A percentile compares a stretch with the other conserved stretches of the same genome.
Conservation (phyloP, 768 basidiomycete species). For the Jaapia argillacea region DNA sequence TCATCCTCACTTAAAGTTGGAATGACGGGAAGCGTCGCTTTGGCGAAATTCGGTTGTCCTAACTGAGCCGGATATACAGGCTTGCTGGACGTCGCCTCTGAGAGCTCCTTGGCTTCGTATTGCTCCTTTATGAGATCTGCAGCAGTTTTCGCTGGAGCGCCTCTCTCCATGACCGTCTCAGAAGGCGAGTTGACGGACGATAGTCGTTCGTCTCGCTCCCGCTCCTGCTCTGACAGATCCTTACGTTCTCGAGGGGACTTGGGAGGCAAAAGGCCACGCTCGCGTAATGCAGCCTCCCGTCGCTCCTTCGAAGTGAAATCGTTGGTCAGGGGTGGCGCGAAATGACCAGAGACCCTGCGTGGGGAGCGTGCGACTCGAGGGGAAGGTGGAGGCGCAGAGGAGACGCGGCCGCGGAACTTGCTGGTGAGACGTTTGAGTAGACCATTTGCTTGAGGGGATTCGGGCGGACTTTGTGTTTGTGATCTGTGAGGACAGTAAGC, state of each 20-base stretch:
- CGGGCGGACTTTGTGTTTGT: background rate
- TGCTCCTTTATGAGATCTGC: background rate
- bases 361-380: background rate
- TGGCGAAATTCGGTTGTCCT: too few species aligned
- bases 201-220: conserved; percentile 23
- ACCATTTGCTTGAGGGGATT: background rate
- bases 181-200: background rate
- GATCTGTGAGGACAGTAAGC: background rate
- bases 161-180: background rate
- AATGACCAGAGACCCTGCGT: background rate
- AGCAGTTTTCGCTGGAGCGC: background rate
- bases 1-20: too few species aligned
- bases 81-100: background rate
- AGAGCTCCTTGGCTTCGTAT: background rate
- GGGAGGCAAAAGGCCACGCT: conserved; percentile 47
- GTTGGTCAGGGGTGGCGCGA: conserved; percentile 4
- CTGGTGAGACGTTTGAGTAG: conserved; percentile 10
- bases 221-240: conserved; percentile 26
- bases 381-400: background rate
- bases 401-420: conserved; percentile 4
- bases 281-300: conserved; percentile 48
- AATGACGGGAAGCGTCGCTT: too few species aligned
- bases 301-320: conserved; percentile 5
- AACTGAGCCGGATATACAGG: too few species aligned
- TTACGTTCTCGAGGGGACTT: conserved; percentile 18